These are phyloP conservation scores for Yamadazyma atlantica DNA, from an alignment of 1,139 yeast species.

Conservation along the genomic window DNA sequence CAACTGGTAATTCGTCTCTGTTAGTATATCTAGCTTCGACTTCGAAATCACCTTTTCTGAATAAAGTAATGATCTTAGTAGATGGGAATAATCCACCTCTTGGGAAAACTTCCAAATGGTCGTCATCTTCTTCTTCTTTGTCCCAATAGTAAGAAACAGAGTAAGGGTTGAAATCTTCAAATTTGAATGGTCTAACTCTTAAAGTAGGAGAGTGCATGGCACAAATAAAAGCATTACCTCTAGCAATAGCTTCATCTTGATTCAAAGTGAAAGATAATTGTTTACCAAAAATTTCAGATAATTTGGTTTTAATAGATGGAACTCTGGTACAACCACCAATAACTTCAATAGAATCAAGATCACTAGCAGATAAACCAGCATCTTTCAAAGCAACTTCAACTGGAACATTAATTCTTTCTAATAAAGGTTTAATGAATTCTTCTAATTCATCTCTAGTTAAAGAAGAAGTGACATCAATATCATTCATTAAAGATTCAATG, in stretches of 20 bases:
- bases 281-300: slow-evolving; percentile 81
- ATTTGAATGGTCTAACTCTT: slow-evolving; percentile 98
- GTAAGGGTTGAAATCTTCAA: slow-evolving; percentile 90
- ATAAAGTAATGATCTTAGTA: slow-evolving; percentile 91
- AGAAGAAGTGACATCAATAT: slow-evolving; percentile 90
- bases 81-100: slow-evolving; percentile 91
- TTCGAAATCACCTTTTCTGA: slow-evolving; percentile 87
- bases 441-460: slow-evolving; percentile 91
- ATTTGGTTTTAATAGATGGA: slow-evolving; percentile 83
- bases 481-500: slow-evolving; percentile 96
- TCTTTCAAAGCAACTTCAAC: slow-evolving; percentile 77
- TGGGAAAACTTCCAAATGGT: slow-evolving; percentile 96
- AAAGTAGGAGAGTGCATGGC: slow-evolving; percentile 99
- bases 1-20: slow-evolving; percentile 69
- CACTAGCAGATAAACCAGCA: slow-evolving; percentile 71
- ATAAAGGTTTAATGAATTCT: slow-evolving; percentile 79
- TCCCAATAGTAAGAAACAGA: slow-evolving; percentile 96
- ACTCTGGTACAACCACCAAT: slow-evolving; percentile 99
- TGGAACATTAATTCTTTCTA: slow-evolving; percentile 74
- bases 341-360: slow-evolving; percentile 87
- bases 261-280: slow-evolving; percentile 90
- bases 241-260: slow-evolving; percentile 99
- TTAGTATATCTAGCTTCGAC: slow-evolving; percentile 85
- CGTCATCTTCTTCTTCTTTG: slow-evolving; percentile 87
- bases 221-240: slow-evolving; percentile 98